Evolutionary conservation across 2,329 filamentous ascomycete genomes (phyloP).

Genomic region (Atkinsonella hypoxylon): DNA sequence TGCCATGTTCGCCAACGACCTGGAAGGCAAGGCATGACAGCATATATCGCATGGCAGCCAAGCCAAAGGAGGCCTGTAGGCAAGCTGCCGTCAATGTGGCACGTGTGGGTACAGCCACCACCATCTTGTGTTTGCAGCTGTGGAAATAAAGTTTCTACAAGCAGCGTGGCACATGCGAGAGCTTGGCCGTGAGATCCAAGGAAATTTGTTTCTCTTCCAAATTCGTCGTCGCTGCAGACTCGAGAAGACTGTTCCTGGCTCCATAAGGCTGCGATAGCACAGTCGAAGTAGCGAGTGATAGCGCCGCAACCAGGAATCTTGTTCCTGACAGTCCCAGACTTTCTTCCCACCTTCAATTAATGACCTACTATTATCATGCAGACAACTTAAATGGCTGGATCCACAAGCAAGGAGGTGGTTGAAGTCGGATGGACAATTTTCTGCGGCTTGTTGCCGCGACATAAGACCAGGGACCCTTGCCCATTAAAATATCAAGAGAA

Average conservation of each 20-base stretch:
- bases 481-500: not conserved
- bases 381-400: constrained; percentile 5
- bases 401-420: constrained; percentile 6
- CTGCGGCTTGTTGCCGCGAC: constrained; percentile 6
- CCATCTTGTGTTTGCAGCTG: constrained; percentile 6
- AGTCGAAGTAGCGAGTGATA: not conserved
- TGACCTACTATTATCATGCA: not conserved
- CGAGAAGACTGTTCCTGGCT: not conserved
- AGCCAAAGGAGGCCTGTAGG: not conserved
- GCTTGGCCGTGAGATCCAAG: not conserved
- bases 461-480: constrained; percentile 2
- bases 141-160: constrained; percentile 7
- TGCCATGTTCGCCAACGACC: not conserved
- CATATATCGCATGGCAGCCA: constrained; percentile 1
- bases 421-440: constrained; percentile 7
- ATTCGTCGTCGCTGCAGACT: not conserved
- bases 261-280: not conserved
- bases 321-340: not conserved
- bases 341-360: not conserved
- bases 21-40: not conserved
- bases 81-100: not conserved
- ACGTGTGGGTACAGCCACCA: constrained; percentile 1
- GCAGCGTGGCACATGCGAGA: constrained; percentile 5
- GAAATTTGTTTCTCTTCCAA: not conserved
- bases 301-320: not conserved